Conservation (phyloP, 768 basidiomycete species). For the Peribolospora kevripleyi region DNA sequence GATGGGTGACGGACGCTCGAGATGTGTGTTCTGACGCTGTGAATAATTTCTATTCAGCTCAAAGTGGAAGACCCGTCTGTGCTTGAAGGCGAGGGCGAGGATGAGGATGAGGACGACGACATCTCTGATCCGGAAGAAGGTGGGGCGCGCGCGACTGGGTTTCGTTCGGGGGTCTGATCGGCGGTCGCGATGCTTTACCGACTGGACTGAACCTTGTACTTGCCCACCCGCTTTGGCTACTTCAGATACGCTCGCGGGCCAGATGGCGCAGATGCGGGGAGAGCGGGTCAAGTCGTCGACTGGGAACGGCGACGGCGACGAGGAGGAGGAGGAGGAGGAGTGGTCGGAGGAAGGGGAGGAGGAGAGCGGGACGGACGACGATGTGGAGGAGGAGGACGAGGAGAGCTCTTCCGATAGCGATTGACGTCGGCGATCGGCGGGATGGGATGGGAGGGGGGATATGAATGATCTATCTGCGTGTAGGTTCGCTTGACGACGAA, state of each 20-base stretch:
- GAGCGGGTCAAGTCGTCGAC: conserved; percentile 46
- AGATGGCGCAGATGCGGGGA: conserved; percentile 92
- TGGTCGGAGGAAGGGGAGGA: conserved; percentile 30
- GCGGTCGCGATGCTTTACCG: too few relatives aligned
- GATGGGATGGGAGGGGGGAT: too few relatives aligned
- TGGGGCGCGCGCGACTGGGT: too few relatives aligned
- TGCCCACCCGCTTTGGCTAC: too few relatives aligned
- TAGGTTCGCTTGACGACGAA: too few relatives aligned
- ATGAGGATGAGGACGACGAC: conserved; percentile 47
- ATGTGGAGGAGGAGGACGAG: conserved; percentile 19
- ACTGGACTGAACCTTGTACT: too few relatives aligned
- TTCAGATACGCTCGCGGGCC: conserved; percentile 64
- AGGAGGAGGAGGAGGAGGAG: conserved; percentile 31
- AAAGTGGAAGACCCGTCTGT: conserved; percentile 48
- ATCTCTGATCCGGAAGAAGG: conserved; percentile 88
- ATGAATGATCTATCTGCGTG: too few relatives aligned
- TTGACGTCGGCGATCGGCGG: too few relatives aligned
- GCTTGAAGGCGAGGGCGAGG: conserved; percentile 32
- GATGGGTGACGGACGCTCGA: too few relatives aligned
- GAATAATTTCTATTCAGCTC: conserved; percentile 28
- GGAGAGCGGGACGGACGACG: conserved; percentile 24
- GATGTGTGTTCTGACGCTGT: neutral
- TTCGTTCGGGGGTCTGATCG: too few relatives aligned
- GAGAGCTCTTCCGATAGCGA: too few relatives aligned
- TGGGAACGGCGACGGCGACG: conserved; percentile 20